Evolutionary conservation across 345 rosid species (phyloP).

Genomic region (Boechera retrofracta): DNA sequence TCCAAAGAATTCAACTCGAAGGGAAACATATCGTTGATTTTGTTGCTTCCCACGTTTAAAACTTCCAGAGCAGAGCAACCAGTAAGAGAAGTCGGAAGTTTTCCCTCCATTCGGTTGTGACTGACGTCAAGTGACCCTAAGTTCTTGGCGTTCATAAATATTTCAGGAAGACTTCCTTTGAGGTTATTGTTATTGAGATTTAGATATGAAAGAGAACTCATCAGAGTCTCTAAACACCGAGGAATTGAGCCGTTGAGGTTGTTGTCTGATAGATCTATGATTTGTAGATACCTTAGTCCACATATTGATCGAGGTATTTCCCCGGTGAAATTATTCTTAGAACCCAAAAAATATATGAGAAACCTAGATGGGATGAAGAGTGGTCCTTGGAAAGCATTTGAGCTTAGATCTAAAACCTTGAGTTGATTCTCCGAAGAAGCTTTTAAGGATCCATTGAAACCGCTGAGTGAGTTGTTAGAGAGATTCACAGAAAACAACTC

Average conservation of each 20-base stretch:
- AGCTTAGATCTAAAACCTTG: neutral
- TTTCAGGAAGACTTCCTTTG: neutral
- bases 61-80: neutral
- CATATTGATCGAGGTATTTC: constrained; percentile 6
- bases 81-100: neutral
- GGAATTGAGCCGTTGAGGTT: neutral
- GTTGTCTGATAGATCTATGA: constrained; percentile 4
- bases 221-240: neutral
- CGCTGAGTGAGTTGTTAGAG: neutral
- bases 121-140: neutral
- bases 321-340: constrained; percentile 2
- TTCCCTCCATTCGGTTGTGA: neutral
- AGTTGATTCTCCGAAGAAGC: neutral
- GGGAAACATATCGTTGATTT: neutral
- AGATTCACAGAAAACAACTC: neutral
- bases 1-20: neutral
- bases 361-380: neutral
- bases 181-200: neutral
- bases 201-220: neutral
- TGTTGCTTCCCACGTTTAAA: neutral
- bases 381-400: constrained; percentile 13
- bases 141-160: neutral
- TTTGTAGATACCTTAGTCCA: neutral
- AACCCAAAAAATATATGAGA: neutral
- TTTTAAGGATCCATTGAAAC: neutral